phyloP scores from a whole-genome alignment of 176 grass and related monocot genomes.

The Typha latifolia region DNA sequence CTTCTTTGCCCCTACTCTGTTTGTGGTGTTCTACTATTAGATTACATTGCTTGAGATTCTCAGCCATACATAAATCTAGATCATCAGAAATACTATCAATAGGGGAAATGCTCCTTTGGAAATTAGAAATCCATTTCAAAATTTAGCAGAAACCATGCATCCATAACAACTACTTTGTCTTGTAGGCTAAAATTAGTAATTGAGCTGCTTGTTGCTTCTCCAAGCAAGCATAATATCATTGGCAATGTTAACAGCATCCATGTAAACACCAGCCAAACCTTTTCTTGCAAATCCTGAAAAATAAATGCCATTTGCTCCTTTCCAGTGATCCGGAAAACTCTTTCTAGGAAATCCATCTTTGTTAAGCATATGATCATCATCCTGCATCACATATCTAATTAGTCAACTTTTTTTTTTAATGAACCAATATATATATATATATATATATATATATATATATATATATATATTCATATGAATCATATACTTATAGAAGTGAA shows the following conservation, averaged over 20 bases:
- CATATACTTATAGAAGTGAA: background rate
- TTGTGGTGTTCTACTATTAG: background rate
- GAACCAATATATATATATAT: background rate
- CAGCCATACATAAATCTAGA: too few species aligned
- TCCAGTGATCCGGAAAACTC: slow-evolving; percentile 42
- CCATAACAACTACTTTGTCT: too few species aligned
- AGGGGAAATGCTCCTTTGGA: too few species aligned
- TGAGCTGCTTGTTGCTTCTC: background rate
- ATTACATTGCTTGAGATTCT: background rate
- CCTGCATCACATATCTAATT: slow-evolving; percentile 14
- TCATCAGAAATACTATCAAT: too few species aligned
- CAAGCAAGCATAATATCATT: slow-evolving; percentile 32
- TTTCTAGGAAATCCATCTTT: slow-evolving; percentile 35
- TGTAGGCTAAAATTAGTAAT: too few species aligned
- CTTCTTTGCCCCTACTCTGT: background rate
- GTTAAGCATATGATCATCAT: slow-evolving; percentile 24
- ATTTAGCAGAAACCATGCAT: too few species aligned
- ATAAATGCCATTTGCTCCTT: slow-evolving; percentile 53
- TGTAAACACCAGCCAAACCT: slow-evolving; percentile 36
- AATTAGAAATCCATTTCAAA: too few species aligned
- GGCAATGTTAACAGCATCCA: slow-evolving; percentile 37
- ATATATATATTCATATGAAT: background rate
- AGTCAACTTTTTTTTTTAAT: too few species aligned
- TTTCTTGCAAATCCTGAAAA: slow-evolving; percentile 41
- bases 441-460: too few species aligned